Base-by-base conservation (phyloP, 75 land plant species). In the Pseudotsuga menziesii region DNA sequence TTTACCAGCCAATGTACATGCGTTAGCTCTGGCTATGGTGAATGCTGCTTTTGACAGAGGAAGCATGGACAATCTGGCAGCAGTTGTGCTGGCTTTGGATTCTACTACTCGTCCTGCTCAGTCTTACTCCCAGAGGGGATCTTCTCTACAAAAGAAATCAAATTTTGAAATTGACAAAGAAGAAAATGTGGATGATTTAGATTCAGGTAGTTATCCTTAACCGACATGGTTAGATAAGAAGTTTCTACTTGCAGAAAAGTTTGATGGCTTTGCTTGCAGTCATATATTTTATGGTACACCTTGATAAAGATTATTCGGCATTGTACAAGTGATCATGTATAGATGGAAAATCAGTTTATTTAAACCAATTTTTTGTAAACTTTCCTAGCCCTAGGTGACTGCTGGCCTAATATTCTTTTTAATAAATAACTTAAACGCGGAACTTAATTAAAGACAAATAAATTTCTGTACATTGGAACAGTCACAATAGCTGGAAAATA, bases 51-150 rank as follows among this genome's bases (percentile, higher is more conserved):
- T 90, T 72, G 82, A 83, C 63, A 83, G 78, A 79, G 98, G 98
- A 23, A 96, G 89, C 74, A 88, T 76, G 83, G 97, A 96, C 83
- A 96, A 96, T 78, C 56, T 96, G 78, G 96, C 94, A n/a, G 86
- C 87, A 69, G 76, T 85, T 76, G 86, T 96, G 26, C 80, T 94
- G 84, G 87, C 95, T 15, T 55, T 94, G 41, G 54, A 78, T 76
- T 75, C 77, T 70, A 44, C 72, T 83, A 63, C 72, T 75, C 36
- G 36, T 80, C 80, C 82, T 74, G 66, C 72, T 69, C 22, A 20
- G 39, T 16, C 19, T 39, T 39, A 22, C 72, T 69, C 39, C 39
- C 72, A 69, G 48, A 41, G 20, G 6, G 48, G 52, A 29, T 69
- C 44, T n/a, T 69, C 9, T 35, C 48, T n/a, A 4, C 23, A 69